Percentiles rank a stretch among this genome's conserved stretches.
phyloP scores from a whole-genome alignment of 2,329 filamentous ascomycete species.

The Aspergillus sp. region DNA sequence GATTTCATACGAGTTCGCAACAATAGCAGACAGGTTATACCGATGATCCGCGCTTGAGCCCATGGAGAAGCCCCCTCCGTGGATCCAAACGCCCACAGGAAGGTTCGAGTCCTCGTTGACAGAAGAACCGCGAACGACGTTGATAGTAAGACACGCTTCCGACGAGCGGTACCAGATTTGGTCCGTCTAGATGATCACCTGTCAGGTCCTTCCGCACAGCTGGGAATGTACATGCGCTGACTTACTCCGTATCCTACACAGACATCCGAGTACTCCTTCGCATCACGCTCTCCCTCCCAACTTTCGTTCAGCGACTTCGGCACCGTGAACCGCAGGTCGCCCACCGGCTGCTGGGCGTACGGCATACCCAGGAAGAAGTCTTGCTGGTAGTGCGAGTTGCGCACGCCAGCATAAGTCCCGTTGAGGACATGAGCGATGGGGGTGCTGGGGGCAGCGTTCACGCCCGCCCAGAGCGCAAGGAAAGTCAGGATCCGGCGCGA shows the following conservation, averaged over 20 bases:
- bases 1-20: constrained; percentile 53
- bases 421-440: constrained; percentile 41
- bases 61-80: constrained; percentile 54
- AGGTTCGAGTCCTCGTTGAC: constrained; percentile 42
- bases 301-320: constrained; percentile 51
- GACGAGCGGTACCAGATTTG: constrained; percentile 36
- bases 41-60: constrained; percentile 54
- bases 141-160: constrained; percentile 64
- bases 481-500: not conserved
- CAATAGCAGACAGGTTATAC: constrained; percentile 63
- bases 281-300: constrained; percentile 44
- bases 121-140: constrained; percentile 54
- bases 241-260: constrained; percentile 54
- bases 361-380: constrained; percentile 58
- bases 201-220: not conserved
- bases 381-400: constrained; percentile 43
- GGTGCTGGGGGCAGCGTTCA: constrained; percentile 21
- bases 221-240: constrained; percentile 3
- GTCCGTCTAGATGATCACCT: constrained; percentile 23
- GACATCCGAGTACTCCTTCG: constrained; percentile 46
- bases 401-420: constrained; percentile 49
- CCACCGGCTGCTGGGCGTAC: constrained; percentile 56
- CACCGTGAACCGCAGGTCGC: constrained; percentile 53
- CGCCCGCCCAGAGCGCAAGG: constrained; percentile 4
- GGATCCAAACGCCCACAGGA: constrained; percentile 62